Evolutionary conservation across 2,329 filamentous ascomycete genomes (phyloP).

Genomic region (Xylaria sp.): DNA sequence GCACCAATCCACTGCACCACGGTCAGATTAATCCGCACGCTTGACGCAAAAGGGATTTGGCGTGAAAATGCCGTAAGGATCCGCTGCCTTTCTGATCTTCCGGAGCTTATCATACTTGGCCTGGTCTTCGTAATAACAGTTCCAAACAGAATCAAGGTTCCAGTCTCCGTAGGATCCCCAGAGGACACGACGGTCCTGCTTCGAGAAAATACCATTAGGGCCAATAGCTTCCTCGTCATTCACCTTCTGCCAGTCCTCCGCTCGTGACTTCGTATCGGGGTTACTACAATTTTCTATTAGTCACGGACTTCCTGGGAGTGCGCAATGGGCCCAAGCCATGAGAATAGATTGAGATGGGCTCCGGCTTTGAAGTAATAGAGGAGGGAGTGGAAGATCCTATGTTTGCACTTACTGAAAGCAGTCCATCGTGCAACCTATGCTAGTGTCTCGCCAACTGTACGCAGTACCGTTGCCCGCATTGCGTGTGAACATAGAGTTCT

Average conservation of each 20-base stretch:
- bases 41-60: slow-evolving; percentile 48
- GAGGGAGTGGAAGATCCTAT: background rate
- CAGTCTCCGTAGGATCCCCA: slow-evolving; percentile 56
- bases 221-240: slow-evolving; percentile 53
- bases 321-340: background rate
- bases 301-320: background rate
- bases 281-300: slow-evolving; percentile 35
- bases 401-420: slow-evolving; percentile 54
- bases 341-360: background rate
- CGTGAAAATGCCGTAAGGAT: slow-evolving; percentile 48
- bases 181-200: slow-evolving; percentile 54
- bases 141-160: slow-evolving; percentile 53
- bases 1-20: background rate
- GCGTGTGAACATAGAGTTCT: slow-evolving; percentile 54
- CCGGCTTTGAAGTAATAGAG: background rate
- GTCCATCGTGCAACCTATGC: slow-evolving; percentile 54
- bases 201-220: slow-evolving; percentile 52
- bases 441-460: slow-evolving; percentile 61
- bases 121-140: slow-evolving; percentile 51
- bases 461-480: slow-evolving; percentile 59
- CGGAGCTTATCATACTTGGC: slow-evolving; percentile 54
- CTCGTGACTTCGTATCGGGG: slow-evolving; percentile 48
- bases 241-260: slow-evolving; percentile 55
- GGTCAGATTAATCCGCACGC: slow-evolving; percentile 41
- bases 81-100: slow-evolving; percentile 50